Evolutionary conservation across 495 filamentous ascomycete genomes (phyloP).

Genomic region (Aspergillus mulundensis): DNA sequence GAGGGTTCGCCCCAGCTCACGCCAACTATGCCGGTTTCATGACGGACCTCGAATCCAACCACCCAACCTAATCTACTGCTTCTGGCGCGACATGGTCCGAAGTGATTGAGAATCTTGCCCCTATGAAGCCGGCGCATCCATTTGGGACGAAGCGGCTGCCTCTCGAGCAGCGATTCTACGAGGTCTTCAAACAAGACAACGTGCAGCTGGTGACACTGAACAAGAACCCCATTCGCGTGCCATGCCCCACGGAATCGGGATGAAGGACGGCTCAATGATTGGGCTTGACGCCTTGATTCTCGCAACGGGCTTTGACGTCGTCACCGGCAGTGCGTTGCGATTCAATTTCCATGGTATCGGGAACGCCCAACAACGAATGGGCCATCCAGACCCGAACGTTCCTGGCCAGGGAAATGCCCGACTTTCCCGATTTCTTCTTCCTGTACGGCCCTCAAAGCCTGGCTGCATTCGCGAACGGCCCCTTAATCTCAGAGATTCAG

Average conservation of each 20-base stretch:
- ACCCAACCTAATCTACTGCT: too few species aligned
- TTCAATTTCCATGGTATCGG: not conserved
- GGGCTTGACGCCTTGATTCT: slow-evolving; percentile 40
- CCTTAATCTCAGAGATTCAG: not conserved
- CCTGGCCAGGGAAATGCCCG: too few species aligned
- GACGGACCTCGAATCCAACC: too few species aligned
- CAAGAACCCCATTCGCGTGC: not conserved
- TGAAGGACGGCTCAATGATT: too few species aligned
- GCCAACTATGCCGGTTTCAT: too few species aligned
- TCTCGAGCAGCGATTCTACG: slow-evolving; percentile 31
- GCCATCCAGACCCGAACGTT: too few species aligned
- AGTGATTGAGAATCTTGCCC: slow-evolving; percentile 29
- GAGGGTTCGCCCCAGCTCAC: too few species aligned
- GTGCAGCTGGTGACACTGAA: slow-evolving; percentile 30
- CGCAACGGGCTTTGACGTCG: slow-evolving; percentile 13
- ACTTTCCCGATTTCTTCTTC: not conserved
- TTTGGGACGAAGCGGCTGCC: slow-evolving; percentile 28
- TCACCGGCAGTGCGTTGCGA: not conserved
- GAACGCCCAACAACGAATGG: too few species aligned
- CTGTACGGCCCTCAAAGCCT: not conserved
- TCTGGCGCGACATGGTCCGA: too few species aligned
- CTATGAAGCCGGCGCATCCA: slow-evolving; percentile 20
- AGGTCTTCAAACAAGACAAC: slow-evolving; percentile 31
- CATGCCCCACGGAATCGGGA: too few species aligned
- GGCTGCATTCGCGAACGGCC: not conserved